Conservation (phyloP, 371 early-diverging fungal species). For the Saksenaea oblongispora region DNA sequence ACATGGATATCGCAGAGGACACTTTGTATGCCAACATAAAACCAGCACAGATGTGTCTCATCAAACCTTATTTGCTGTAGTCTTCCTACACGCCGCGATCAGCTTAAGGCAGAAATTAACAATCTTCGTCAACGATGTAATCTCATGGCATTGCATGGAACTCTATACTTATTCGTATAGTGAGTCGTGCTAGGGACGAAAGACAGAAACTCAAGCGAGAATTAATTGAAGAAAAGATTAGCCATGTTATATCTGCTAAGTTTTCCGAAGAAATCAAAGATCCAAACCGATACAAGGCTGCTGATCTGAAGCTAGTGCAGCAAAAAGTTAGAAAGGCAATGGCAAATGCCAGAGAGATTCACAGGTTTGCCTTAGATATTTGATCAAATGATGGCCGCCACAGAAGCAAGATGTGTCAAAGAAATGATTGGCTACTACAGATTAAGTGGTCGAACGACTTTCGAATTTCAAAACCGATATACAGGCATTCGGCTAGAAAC, state of each 20-base stretch:
- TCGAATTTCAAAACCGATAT: conserved; percentile 23
- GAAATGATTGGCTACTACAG: conserved; percentile 43
- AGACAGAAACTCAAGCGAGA: conserved; percentile 22
- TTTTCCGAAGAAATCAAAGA: conserved; percentile 32
- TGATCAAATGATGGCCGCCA: conserved; percentile 26
- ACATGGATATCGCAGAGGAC: neutral
- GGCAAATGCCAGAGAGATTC: neutral
- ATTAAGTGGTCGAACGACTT: conserved; percentile 30
- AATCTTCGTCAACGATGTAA: conserved; percentile 21
- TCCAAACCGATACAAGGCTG: conserved; percentile 24
- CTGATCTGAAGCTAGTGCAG: conserved; percentile 24
- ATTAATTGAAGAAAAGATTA: conserved; percentile 36
- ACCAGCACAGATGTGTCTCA: neutral
- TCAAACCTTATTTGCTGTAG: conserved; percentile 2
- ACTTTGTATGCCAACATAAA: neutral
- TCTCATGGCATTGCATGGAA: neutral
- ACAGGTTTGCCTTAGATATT: conserved; percentile 20
- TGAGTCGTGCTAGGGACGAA: conserved; percentile 22
- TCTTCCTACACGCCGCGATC: conserved; percentile 16
- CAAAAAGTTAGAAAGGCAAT: conserved; percentile 19
- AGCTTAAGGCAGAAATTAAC: conserved; percentile 14
- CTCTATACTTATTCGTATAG: conserved; percentile 17
- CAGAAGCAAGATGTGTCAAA: conserved; percentile 26
- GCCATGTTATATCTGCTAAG: conserved; percentile 20
- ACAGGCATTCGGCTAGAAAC: conserved; percentile 44